Evolutionary conservation across 352 stramenopile species (phyloP), one percentile per base, ranked within the genome.

Genomic region (Phytopythium helicoides): DNA sequence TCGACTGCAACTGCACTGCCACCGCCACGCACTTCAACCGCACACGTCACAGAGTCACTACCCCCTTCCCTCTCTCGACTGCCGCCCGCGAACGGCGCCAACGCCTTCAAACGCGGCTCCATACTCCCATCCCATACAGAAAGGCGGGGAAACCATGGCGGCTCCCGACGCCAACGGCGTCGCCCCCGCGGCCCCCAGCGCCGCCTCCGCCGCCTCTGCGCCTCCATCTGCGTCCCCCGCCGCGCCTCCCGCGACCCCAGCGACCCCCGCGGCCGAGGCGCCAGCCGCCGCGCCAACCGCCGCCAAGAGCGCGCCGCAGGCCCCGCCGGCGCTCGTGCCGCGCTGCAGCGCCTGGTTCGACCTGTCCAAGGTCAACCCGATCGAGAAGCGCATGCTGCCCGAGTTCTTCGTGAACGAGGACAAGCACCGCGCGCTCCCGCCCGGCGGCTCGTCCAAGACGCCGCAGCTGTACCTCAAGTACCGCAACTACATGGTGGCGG

Each of bases 401-500:
- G 83, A 94, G 64, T 94, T 94, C 60, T 94, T 92, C 52, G 53
- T 66, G 37, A 38, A 68, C 26, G 61, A 64, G 12, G 48, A 38
- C 5, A 19, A 22, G n/a, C 23, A 44, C 38, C 38, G 38, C 38
- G 42, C 54, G 25, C 21, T 54, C 53, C 61, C 54, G 37, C 38
- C 38, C 22, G 64, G 48, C 2, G 71, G 62, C 38, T 73, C 72
- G 12, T 79, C 67, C 55, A 82, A 84, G 56, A 78, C 65, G 22
- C 62, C 68, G 31, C 59, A 83, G 58, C 55, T 91, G 14, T 94
- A 94, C 64, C 70, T 92, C 48, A 89, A 87, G 61, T 94, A 94
- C 64, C 81, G 81, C 62, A 94, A 94, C 64, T 94, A 87, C 59
- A 94, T 92, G 81, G 71, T 94, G 34, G 63, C 91, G 56, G 78